phyloP scores from a whole-genome alignment of 2,329 filamentous ascomycete genomes.

The Ophiostoma himal-ulmi region DNA sequence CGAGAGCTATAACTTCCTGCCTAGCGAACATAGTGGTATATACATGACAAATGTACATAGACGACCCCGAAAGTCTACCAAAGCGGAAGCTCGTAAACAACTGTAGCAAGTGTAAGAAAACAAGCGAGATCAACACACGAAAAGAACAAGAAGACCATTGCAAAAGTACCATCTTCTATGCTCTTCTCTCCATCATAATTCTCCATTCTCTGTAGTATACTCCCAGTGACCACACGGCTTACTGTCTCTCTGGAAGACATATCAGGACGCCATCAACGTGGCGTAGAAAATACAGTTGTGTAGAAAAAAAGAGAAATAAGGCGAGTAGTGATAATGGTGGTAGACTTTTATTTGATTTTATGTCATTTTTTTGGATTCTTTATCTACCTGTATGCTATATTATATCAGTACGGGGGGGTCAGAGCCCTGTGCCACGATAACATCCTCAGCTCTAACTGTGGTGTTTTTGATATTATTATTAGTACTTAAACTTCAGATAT shows the following conservation, averaged over 20 bases:
- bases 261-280: neutral
- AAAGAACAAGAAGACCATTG: neutral
- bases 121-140: neutral
- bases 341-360: too few relatives aligned
- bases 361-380: too few relatives aligned
- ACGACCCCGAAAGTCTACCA: neutral
- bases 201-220: neutral
- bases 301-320: neutral
- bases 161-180: neutral
- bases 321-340: neutral
- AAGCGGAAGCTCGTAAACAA: neutral
- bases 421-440: neutral
- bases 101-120: neutral
- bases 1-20: too few relatives aligned
- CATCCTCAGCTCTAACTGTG: neutral
- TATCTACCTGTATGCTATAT: neutral
- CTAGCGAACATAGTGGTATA: neutral
- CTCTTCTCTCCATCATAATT: neutral
- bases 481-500: neutral
- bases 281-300: neutral
- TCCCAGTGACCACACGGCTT: neutral
- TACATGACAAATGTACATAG: neutral
- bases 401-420: neutral
- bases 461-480: neutral
- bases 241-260: neutral